Percentiles rank a stretch among this genome's conserved stretches.
Conservation (phyloP, 495 filamentous ascomycete species). For the Lasiosphaeriaceae sp. region DNA sequence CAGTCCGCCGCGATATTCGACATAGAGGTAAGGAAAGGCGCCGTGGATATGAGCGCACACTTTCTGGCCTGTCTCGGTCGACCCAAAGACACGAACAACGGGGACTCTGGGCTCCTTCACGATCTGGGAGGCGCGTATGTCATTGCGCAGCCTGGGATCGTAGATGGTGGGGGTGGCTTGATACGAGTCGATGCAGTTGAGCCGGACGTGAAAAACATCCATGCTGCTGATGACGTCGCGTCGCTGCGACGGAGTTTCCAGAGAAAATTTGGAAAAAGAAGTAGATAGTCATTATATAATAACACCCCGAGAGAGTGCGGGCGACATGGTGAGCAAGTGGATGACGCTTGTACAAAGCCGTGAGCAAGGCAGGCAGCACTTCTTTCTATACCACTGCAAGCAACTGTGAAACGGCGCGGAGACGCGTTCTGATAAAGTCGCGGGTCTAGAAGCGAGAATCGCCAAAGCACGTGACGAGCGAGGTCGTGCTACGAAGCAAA, state of each 20-base stretch:
- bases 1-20: slow-evolving; percentile 76
- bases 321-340: background rate
- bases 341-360: background rate
- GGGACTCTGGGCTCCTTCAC: slow-evolving; percentile 69
- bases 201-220: slow-evolving; percentile 77
- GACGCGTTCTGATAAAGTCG: background rate
- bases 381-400: background rate
- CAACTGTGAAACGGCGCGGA: too few relatives aligned
- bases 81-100: slow-evolving; percentile 85
- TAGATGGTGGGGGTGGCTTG: slow-evolving; percentile 71
- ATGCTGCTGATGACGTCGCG: slow-evolving; percentile 17
- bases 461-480: background rate
- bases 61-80: slow-evolving; percentile 92
- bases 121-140: slow-evolving; percentile 45
- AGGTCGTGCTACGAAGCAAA: background rate
- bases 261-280: too few relatives aligned
- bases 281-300: too few relatives aligned
- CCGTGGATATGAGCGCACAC: slow-evolving; percentile 97
- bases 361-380: background rate
- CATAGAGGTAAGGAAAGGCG: slow-evolving; percentile 88
- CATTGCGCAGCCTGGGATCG: slow-evolving; percentile 71
- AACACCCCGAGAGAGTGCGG: too few relatives aligned
- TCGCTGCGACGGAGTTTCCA: too few relatives aligned
- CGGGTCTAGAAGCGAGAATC: background rate
- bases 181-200: slow-evolving; percentile 95